phyloP scores from a whole-genome alignment of 495 filamentous ascomycete species.

The Penicillium lagena region DNA sequence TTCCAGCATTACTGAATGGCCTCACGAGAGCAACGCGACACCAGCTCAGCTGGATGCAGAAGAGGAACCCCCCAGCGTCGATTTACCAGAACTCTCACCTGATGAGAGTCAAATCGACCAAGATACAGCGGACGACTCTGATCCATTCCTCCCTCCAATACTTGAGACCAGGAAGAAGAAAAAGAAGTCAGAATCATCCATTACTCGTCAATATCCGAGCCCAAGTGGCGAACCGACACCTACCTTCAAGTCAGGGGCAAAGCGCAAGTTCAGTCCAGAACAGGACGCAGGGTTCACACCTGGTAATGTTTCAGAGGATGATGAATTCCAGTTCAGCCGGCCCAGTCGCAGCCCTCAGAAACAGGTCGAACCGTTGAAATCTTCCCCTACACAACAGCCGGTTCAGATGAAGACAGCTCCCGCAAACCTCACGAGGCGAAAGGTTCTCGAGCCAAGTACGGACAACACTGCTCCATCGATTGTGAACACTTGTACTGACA shows the following conservation, averaged over 20 bases:
- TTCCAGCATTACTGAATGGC: conserved; percentile 48
- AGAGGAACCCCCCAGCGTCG: conserved; percentile 48
- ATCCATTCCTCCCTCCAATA: conserved; percentile 21
- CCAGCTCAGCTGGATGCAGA: conserved; percentile 52
- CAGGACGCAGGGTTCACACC: conserved; percentile 30
- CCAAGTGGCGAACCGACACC: background rate
- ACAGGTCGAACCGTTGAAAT: background rate
- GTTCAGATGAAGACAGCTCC: conserved; percentile 9
- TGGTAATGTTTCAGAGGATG: conserved; percentile 23
- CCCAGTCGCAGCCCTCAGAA: conserved; percentile 13
- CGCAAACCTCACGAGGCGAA: conserved; percentile 29
- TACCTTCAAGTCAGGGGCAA: conserved; percentile 44
- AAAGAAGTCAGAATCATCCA: conserved; percentile 23
- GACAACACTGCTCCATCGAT: background rate
- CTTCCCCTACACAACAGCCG: conserved; percentile 14
- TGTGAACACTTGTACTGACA: conserved; percentile 14
- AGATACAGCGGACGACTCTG: conserved; percentile 1
- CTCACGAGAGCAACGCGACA: conserved; percentile 57
- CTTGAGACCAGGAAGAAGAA: conserved; percentile 34
- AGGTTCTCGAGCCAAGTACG: conserved; percentile 57
- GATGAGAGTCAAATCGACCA: background rate
- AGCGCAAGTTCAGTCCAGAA: conserved; percentile 57
- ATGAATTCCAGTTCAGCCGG: conserved; percentile 45
- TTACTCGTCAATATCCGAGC: background rate
- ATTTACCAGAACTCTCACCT: background rate